These are phyloP conservation scores for Chiua virens DNA, from an alignment of 768 basidiomycete species.

Conservation along the genomic window DNA sequence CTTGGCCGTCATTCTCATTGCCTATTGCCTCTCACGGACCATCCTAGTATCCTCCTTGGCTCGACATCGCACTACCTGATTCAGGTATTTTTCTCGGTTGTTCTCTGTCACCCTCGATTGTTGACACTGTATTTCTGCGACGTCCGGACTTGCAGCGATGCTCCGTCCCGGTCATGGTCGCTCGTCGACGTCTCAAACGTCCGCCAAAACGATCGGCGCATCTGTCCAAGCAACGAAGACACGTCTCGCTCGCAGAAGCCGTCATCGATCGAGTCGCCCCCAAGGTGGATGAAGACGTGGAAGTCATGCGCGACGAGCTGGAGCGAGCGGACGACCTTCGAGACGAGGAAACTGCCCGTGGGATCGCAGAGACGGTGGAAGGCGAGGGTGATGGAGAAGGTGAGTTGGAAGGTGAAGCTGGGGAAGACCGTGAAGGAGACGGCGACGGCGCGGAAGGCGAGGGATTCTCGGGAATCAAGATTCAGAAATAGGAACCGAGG, in stretches of 20 bases:
- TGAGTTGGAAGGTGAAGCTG: conserved; percentile 18
- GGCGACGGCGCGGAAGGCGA: conserved; percentile 34
- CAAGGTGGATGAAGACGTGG: conserved; percentile 85
- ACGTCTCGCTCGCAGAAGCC: conserved; percentile 81
- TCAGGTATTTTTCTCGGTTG: conserved; percentile 46
- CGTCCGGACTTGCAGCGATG: conserved; percentile 56
- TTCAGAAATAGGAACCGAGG: conserved; percentile 9
- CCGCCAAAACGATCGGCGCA: conserved; percentile 81
- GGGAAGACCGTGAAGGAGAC: conserved; percentile 11
- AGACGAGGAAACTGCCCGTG: conserved; percentile 13
- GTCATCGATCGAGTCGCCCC: conserved; percentile 85
- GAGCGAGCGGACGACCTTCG: conserved; percentile 58
- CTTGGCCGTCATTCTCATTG: too few species aligned
- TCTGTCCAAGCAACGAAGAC: conserved; percentile 75
- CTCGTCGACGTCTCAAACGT: conserved; percentile 85
- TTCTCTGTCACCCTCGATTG: neutral
- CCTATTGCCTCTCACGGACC: neutral
- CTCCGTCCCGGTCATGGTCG: conserved; percentile 96
- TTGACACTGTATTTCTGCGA: neutral
- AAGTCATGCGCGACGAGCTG: conserved; percentile 76
- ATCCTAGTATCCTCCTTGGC: conserved; percentile 78
- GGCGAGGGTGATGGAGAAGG: conserved; percentile 28
- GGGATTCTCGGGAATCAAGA: conserved; percentile 28
- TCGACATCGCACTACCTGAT: conserved; percentile 95
- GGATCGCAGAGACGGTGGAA: conserved; percentile 23